A percentile compares a stretch with the other conserved stretches of the same genome.
These are phyloP conservation scores for Moricandia moricandioides DNA, from an alignment of 345 rosid genomes.

Conservation along the genomic window DNA sequence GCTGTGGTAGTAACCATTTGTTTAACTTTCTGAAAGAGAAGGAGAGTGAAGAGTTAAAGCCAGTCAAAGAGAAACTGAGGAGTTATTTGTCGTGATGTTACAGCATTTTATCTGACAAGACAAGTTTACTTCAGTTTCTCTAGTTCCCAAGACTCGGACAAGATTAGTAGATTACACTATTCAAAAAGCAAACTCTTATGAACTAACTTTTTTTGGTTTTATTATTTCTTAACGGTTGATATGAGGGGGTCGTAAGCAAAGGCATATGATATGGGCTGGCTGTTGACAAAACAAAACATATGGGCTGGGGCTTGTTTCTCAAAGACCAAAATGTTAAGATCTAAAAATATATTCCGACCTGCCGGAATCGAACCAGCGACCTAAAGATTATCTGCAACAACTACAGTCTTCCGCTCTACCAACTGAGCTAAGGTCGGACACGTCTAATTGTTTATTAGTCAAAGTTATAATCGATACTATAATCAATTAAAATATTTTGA, in stretches of 20 bases:
- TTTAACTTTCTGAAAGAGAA: too few species aligned
- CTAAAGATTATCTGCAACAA: constrained; percentile 23
- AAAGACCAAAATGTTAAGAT: not conserved
- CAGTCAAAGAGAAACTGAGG: too few species aligned
- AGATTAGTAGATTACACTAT: too few species aligned
- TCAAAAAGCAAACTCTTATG: too few species aligned
- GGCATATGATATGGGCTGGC: not conserved
- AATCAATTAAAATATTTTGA: too few species aligned
- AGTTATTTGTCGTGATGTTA: too few species aligned
- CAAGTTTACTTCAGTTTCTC: not conserved
- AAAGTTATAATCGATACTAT: too few species aligned
- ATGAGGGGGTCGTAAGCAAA: not conserved
- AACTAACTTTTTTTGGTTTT: too few species aligned
- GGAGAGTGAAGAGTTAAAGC: too few species aligned
- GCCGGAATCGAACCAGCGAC: constrained; percentile 34
- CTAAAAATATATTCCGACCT: not conserved
- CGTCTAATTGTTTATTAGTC: not conserved
- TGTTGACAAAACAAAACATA: not conserved
- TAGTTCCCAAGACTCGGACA: too few species aligned
- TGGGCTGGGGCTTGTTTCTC: not conserved
- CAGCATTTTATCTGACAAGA: not conserved
- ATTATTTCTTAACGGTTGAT: not conserved
- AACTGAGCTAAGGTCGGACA: constrained; percentile 90
- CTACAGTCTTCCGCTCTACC: constrained; percentile 98
- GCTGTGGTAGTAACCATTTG: too few species aligned